A percentile compares a stretch with the other conserved stretches of the same genome.
phyloP scores from a whole-genome alignment of 345 rosid species.

The Eucalyptus pauciflora region DNA sequence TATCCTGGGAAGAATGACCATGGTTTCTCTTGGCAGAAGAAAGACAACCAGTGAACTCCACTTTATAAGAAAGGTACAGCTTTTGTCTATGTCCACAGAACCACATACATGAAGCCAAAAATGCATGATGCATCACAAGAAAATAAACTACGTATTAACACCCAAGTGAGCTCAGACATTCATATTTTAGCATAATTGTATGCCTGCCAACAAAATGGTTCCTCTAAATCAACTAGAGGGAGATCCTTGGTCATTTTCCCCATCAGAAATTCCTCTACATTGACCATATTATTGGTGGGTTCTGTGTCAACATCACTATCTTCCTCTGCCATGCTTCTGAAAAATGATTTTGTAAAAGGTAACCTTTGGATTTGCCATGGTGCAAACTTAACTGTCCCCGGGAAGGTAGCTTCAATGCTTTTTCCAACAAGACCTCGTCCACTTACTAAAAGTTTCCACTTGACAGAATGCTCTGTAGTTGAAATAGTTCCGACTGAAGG shows the following conservation, averaged over 20 bases:
- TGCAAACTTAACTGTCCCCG: conserved; percentile 87
- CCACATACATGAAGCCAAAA: neutral
- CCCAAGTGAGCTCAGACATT: neutral
- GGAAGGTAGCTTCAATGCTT: conserved; percentile 78
- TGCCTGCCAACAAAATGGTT: conserved; percentile 95
- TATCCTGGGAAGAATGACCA: neutral
- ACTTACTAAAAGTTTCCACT: conserved; percentile 72
- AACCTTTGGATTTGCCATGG: conserved; percentile 54
- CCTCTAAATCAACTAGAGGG: conserved; percentile 80
- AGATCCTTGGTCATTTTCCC: conserved; percentile 83
- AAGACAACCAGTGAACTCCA: neutral
- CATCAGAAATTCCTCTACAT: conserved; percentile 65
- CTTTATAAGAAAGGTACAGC: neutral
- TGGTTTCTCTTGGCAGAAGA: neutral
- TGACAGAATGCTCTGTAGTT: conserved; percentile 73
- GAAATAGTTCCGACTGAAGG: conserved; percentile 81
- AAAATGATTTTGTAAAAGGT: conserved; percentile 13
- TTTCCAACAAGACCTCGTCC: conserved; percentile 76
- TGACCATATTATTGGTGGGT: conserved; percentile 52
- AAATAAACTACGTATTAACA: neutral
- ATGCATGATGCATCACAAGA: neutral
- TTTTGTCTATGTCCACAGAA: neutral
- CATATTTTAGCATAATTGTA: conserved; percentile 84
- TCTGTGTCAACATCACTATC: conserved; percentile 69
- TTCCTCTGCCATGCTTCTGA: conserved; percentile 40